Evolutionary conservation across 2,329 filamentous ascomycete genomes (phyloP), one percentile per base, ranked within the genome.

Genomic region (Botrytis hyacinthi): DNA sequence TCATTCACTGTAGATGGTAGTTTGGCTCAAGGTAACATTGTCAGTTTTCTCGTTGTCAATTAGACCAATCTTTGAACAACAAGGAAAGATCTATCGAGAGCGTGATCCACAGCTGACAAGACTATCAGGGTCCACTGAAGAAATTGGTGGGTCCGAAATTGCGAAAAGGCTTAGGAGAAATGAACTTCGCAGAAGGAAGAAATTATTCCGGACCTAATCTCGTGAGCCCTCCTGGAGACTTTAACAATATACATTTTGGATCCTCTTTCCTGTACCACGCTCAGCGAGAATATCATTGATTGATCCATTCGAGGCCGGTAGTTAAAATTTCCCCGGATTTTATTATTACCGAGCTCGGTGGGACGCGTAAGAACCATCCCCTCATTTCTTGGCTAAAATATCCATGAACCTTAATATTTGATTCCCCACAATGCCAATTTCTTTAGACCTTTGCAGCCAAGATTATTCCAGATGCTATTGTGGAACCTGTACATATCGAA

Each of bases 321-420:
- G 9, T 46, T 44, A 22, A 44, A 57, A 29, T 29, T 68, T 72
- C 48, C 70, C 70, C 70, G 51, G 48, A 59, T 72, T 72, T 68
- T 7, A 22, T 29, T 20, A 10, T 14, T 14, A 48, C 35, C 14
- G 44, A 37, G 22, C 14, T 46, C 22, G 59, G 16, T 65, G 22
- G 32, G n/a, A 63, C 42, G 6, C 57, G 69, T 51, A 71, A 65
- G 32, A 54, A 14, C 22, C 2, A 29, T 26, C 69, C 26, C 32
- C 57, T 65, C 42, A 40, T 71, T 40, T 63, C 57, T 22, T 48
- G 35, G 32, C 22, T 8, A 22, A 51, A 46, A 51, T 61, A 60
- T 5, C 22, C 9, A 68, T 16, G 46, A 37, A n/a, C 29, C 32
- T 54, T 68, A 20, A 54, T 26, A 54, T 61, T 46, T 22, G 68